These are phyloP conservation scores for Suillus cothurnatus DNA, from an alignment of 768 basidiomycete genomes.

Conservation along the genomic window DNA sequence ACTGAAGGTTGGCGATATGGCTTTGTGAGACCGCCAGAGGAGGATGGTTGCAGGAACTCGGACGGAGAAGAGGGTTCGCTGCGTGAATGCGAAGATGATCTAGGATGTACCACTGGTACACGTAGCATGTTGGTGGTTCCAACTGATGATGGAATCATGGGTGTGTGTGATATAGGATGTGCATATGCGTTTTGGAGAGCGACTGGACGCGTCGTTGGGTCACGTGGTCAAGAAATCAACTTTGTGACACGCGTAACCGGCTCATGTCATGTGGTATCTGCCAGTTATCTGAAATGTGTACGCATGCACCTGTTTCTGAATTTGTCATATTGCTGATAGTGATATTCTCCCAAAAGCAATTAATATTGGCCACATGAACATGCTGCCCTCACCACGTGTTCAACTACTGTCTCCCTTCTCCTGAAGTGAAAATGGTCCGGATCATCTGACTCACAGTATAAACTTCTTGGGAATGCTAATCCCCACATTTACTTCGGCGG, in stretches of 20 bases:
- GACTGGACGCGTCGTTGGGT: constrained; percentile 12
- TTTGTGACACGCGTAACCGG: background rate
- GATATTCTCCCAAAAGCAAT: background rate
- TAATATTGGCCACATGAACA: background rate
- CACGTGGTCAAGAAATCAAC: constrained; percentile 31
- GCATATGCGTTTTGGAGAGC: background rate
- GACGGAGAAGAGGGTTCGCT: constrained; percentile 1
- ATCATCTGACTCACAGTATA: background rate
- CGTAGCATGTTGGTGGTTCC: background rate
- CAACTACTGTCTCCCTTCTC: background rate
- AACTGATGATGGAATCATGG: background rate
- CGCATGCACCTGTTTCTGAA: background rate
- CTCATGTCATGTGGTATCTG: background rate
- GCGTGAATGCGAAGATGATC: background rate
- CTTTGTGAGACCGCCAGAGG: constrained; percentile 2
- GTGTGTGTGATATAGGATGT: background rate
- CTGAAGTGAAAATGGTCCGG: background rate
- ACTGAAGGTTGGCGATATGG: background rate
- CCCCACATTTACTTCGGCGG: background rate
- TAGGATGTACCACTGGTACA: background rate
- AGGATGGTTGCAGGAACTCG: background rate
- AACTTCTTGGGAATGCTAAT: background rate
- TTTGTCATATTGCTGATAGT: background rate
- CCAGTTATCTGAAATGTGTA: background rate
- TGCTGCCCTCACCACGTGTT: background rate